Percentiles rank a stretch among this genome's conserved stretches.
phyloP scores from a whole-genome alignment of 768 basidiomycete species.

The Russula compacta region DNA sequence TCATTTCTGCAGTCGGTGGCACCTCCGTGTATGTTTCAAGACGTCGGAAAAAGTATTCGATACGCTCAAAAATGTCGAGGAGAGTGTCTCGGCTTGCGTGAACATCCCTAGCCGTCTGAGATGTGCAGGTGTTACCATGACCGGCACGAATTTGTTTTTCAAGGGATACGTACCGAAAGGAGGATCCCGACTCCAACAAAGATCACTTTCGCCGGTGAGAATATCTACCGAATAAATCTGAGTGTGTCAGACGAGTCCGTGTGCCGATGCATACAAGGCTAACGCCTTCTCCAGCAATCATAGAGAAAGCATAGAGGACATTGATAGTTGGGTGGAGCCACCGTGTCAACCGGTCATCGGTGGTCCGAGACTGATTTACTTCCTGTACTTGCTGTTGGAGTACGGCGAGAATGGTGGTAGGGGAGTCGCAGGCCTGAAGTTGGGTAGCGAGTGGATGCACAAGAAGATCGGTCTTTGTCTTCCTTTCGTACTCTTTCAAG shows the following conservation, averaged over 20 bases:
- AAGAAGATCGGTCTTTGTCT: not conserved
- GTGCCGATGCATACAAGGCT: not conserved
- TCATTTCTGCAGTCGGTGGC: not conserved
- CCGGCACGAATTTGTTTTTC: not conserved
- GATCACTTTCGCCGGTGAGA: not conserved
- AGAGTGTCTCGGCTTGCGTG: not conserved
- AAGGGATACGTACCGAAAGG: not conserved
- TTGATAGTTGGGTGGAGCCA: not conserved
- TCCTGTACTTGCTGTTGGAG: not conserved
- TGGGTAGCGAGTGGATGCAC: not conserved
- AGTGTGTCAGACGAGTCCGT: too few species aligned
- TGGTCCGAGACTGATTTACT: not conserved
- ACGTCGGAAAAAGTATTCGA: not conserved
- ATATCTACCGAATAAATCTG: not conserved
- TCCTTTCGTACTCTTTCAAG: not conserved
- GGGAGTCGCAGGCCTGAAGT: not conserved
- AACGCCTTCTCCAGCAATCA: not conserved
- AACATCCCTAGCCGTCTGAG: not conserved
- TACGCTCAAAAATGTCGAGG: not conserved
- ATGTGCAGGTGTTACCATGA: not conserved
- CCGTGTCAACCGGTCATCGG: not conserved
- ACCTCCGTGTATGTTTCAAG: not conserved
- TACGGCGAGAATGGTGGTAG: not conserved
- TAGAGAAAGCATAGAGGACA: not conserved
- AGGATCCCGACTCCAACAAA: not conserved